Conservation (phyloP, 2,329 filamentous ascomycete genomes). For the Ophiostoma novo-ulmi region DNA sequence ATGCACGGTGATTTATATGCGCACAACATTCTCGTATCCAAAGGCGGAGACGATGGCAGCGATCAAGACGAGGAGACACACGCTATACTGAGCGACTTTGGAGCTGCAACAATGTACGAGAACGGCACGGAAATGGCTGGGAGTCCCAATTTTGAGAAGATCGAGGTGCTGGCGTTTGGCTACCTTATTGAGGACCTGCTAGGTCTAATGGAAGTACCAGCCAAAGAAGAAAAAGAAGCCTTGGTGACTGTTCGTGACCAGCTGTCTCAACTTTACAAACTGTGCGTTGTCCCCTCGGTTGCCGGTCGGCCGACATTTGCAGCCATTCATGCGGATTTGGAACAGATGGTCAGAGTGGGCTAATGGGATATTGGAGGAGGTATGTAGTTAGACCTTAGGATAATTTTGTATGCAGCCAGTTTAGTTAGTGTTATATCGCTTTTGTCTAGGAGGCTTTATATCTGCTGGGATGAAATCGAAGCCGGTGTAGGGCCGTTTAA, state of each 20-base stretch:
- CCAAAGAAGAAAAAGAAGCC: not conserved
- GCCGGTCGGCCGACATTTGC: conserved; percentile 34
- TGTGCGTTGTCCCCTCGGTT: conserved; percentile 32
- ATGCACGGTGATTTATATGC: conserved; percentile 46
- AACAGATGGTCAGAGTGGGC: not conserved
- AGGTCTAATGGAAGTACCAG: conserved; percentile 31
- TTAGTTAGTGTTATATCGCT: not conserved
- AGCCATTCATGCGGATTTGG: conserved; percentile 30
- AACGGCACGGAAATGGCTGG: conserved; percentile 21
- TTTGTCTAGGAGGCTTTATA: not conserved
- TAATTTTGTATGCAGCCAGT: not conserved
- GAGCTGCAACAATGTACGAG: conserved; percentile 44
- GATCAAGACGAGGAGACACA: conserved; percentile 30
- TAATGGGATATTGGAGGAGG: not conserved
- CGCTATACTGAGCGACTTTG: conserved; percentile 45
- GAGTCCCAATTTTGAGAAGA: conserved; percentile 35
- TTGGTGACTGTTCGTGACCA: not conserved
- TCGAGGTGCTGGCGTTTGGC: conserved; percentile 46
- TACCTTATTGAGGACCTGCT: conserved; percentile 44
- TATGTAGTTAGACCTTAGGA: not conserved
- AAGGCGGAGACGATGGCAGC: not conserved
- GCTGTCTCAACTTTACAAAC: conserved; percentile 32
- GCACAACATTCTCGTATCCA: conserved; percentile 42
- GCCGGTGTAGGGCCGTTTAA: no score
- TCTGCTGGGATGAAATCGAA: not conserved